These are phyloP conservation scores for Kazachstania taianensis DNA, from an alignment of 805 yeast genomes.

Conservation along the genomic window DNA sequence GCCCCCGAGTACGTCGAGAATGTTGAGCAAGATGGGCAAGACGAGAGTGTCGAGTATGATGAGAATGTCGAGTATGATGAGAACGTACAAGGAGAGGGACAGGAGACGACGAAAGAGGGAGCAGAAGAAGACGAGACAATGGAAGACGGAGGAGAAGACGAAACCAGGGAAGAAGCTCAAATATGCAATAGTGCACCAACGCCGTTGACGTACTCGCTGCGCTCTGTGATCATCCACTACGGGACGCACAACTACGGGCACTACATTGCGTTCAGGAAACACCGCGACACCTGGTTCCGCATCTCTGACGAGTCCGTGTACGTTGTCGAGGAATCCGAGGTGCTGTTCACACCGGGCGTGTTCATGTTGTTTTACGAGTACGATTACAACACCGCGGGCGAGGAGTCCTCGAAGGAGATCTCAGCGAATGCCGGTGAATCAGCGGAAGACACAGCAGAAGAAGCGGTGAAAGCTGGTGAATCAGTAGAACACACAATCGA, in stretches of 20 bases:
- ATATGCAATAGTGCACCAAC: constrained; percentile 20
- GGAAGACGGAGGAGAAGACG: constrained; percentile 7
- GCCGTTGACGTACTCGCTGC: constrained; percentile 53
- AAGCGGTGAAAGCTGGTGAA: too few species aligned
- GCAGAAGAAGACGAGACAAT: constrained; percentile 3
- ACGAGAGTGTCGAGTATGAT: constrained; percentile 11
- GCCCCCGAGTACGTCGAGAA: constrained; percentile 5
- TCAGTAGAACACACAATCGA: too few species aligned
- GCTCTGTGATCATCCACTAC: constrained; percentile 83
- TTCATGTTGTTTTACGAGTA: constrained; percentile 86
- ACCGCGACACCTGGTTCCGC: constrained; percentile 89
- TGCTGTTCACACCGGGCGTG: constrained; percentile 71
- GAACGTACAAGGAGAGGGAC: constrained; percentile 10
- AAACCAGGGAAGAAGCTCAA: constrained; percentile 9
- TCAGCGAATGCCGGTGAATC: too few species aligned
- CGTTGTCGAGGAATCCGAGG: constrained; percentile 71
- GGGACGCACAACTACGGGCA: constrained; percentile 98
- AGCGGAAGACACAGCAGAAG: too few species aligned
- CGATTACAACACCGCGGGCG: constrained; percentile 32
- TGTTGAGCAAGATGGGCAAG: constrained; percentile 3
- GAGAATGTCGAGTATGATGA: constrained; percentile 8
- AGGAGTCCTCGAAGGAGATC: too few species aligned
- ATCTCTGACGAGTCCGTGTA: constrained; percentile 84
- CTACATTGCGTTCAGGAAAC: constrained; percentile 77
- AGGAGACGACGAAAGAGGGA: constrained; percentile 6